phyloP scores from a whole-genome alignment of 345 rosid genomes.

The Citrus australasica region DNA sequence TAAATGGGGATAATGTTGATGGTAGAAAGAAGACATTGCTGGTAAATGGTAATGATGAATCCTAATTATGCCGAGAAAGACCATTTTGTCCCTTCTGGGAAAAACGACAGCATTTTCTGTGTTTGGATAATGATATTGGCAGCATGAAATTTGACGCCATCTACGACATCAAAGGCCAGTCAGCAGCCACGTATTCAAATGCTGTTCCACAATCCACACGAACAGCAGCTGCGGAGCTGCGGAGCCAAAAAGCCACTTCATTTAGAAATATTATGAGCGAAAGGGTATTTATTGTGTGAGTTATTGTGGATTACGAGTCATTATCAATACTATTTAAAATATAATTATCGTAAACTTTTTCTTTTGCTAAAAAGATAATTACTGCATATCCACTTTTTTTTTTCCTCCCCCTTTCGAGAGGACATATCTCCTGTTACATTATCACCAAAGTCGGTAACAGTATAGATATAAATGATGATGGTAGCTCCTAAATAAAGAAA shows the following conservation, averaged over 20 bases:
- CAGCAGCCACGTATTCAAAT: slow-evolving; percentile 10
- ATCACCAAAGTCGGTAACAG: rapidly evolving
- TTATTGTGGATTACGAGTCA: no score
- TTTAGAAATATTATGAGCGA: no score
- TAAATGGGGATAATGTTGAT: not conserved
- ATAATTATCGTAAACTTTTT: no score
- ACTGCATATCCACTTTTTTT: no score
- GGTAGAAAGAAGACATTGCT: not conserved
- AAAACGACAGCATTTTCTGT: not conserved
- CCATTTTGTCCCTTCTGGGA: not conserved
- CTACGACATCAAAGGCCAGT: slow-evolving; percentile 10
- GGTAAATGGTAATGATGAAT: not conserved
- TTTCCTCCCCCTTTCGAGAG: no score
- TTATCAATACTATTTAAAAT: no score
- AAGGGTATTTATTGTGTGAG: no score
- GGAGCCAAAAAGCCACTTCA: not conserved
- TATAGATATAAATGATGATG: no score
- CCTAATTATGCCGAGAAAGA: not conserved
- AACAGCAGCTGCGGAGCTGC: not conserved
- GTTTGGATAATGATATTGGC: not conserved
- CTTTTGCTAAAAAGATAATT: no score
- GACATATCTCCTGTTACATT: no score
- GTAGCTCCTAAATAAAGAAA: no score
- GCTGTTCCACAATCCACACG: slow-evolving; percentile 16
- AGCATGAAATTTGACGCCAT: not conserved